phyloP scores from a whole-genome alignment of 169 alveolate genomes.

The Eimeria necatrix region DNA sequence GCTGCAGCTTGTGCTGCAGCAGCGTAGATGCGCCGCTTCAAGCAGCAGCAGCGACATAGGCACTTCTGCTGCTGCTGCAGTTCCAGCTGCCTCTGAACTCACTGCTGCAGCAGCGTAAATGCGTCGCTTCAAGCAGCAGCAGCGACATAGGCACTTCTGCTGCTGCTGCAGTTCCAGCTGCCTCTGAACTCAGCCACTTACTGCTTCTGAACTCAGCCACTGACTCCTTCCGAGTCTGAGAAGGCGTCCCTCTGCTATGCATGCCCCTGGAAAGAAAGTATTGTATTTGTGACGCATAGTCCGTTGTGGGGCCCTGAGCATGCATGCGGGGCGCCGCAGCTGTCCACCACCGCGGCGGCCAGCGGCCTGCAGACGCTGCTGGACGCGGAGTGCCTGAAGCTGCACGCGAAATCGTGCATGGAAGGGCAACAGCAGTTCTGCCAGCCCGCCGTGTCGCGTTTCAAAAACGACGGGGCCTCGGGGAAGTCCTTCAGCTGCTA shows the following conservation, averaged over 20 bases:
- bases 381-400: neutral
- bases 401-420: neutral
- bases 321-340: neutral
- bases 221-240: neutral
- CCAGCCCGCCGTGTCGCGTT: slow-evolving; percentile 13
- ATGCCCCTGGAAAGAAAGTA: neutral
- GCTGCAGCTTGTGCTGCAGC: no score
- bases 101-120: no score
- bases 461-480: neutral
- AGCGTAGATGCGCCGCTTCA: no score
- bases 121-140: no score
- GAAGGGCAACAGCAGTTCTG: neutral
- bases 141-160: no score
- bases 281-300: neutral
- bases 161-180: neutral
- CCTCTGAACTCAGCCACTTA: neutral
- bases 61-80: no score
- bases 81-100: neutral
- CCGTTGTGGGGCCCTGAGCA: neutral
- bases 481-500: neutral
- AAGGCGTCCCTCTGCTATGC: neutral
- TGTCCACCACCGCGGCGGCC: neutral
- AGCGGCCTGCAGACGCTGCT: slow-evolving; percentile 3
- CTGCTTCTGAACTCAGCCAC: neutral
- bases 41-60: no score